These are phyloP conservation scores for Xylariaceae sp. DNA, from an alignment of 2,329 filamentous ascomycete species.

Conservation along the genomic window DNA sequence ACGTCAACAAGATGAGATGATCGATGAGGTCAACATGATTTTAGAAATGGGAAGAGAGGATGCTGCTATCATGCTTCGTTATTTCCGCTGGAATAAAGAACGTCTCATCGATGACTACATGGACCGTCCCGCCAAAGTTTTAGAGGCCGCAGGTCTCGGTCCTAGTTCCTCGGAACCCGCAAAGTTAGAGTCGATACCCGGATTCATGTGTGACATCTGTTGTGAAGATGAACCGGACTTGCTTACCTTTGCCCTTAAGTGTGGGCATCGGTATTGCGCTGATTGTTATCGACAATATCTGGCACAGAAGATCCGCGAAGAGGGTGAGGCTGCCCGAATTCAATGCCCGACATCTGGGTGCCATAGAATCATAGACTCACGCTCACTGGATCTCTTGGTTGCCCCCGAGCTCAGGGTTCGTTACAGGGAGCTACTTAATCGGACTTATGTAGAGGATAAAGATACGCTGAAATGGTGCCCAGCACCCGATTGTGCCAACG, in stretches of 20 bases:
- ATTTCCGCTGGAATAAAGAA: conserved; percentile 95
- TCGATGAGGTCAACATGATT: conserved; percentile 87
- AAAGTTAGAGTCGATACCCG: conserved; percentile 65
- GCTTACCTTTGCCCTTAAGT: conserved; percentile 88
- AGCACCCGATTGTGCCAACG: conserved; percentile 93
- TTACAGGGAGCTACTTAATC: conserved; percentile 81
- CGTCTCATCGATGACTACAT: conserved; percentile 93
- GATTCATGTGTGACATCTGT: conserved; percentile 92
- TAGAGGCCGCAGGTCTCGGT: conserved; percentile 80
- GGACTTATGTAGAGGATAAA: conserved; percentile 96
- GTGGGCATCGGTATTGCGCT: conserved; percentile 87
- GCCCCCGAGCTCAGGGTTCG: conserved; percentile 52
- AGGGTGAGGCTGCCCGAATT: conserved; percentile 92
- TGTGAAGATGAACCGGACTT: conserved; percentile 79
- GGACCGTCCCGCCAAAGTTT: conserved; percentile 73
- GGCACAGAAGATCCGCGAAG: conserved; percentile 86
- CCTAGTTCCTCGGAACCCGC: conserved; percentile 58
- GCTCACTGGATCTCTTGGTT: conserved; percentile 75
- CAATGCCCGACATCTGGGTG: conserved; percentile 88
- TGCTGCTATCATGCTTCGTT: conserved; percentile 80
- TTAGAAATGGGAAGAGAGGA: conserved; percentile 85
- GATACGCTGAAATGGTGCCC: conserved; percentile 97
- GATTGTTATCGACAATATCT: conserved; percentile 91
- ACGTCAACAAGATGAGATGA: conserved; percentile 76
- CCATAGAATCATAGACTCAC: conserved; percentile 84